Base-by-base conservation (phyloP, 2,329 filamentous ascomycete genomes). In the Fusarium pseudoanthophilum region DNA sequence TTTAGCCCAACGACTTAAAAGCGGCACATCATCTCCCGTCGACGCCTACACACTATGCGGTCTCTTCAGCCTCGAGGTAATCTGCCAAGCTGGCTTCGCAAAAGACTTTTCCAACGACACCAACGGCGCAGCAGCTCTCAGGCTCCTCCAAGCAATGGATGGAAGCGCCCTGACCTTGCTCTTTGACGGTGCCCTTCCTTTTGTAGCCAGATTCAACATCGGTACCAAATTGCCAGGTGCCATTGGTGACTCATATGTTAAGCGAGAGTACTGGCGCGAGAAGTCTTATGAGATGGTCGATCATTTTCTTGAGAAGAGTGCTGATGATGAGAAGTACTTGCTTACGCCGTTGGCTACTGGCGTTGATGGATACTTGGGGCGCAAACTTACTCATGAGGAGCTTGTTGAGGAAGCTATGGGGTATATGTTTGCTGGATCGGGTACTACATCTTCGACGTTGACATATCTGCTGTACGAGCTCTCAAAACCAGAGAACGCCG, bases 211-310 rank as follows among this genome's bases (percentile, higher is more conserved):
- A 10, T 37, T 53, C 0, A 20, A 9, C 4, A 16, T 53, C 2
- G 51, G 32, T 16, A 16, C 7, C 5, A 53, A 53, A 8, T 11
- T 53, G 2, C 51, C 51, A 6, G 51, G 51, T 2, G 7, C 24
- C 2, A 26, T 37, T 7, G 51, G 51, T 2, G 24, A 37, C 10
- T 16, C 51, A 37, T 53, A 53, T 7, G 24, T 14, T 13, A 53
- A 28, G 5, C 34, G 18, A 16, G 51, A 37, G 5, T 37, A 53
- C 2, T 53, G 51, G 34, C 51, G 18, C 3, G 34, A 53, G 24
- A 53, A 53, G 24, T 53, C 34, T 15, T 53, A 53, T 16, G 51
- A 53, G 14, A 53, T 53, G 51, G 51, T 53, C 7, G 51, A 53
- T 28, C 51, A 37, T 21, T 53, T 53, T 53, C 51, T 53, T 2